Conservation (phyloP, 768 basidiomycete genomes). For the Mycena latifolia region DNA sequence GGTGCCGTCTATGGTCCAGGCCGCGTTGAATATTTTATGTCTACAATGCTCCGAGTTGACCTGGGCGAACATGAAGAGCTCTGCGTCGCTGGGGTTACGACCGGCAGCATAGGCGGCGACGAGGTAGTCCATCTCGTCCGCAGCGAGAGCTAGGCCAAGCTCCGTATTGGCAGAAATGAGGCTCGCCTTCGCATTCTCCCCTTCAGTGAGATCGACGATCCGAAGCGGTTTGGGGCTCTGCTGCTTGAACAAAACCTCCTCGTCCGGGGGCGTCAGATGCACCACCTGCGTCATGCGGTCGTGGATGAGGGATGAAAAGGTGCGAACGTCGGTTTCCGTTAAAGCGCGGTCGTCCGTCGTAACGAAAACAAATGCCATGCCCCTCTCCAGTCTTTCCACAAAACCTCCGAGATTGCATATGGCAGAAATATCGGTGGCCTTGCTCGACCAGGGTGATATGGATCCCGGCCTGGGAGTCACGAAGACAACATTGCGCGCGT, state of each 20-base stretch:
- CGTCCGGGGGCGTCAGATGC: constrained; percentile 67
- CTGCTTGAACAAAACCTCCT: constrained; percentile 69
- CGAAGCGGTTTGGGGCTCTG: constrained; percentile 76
- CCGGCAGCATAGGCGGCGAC: constrained; percentile 90
- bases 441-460: constrained; percentile 99
- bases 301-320: constrained; percentile 80
- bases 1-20: constrained; percentile 89
- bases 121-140: constrained; percentile 93
- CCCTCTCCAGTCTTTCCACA: constrained; percentile 90
- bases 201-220: constrained; percentile 70
- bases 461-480: constrained; percentile 90
- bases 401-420: constrained; percentile 85
- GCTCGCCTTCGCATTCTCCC: constrained; percentile 62
- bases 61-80: constrained; percentile 99
- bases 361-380: constrained; percentile 75
- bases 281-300: constrained; percentile 98
- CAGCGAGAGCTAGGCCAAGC: constrained; percentile 90
- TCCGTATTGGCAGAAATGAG: constrained; percentile 84
- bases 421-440: constrained; percentile 94
- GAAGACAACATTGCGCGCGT: constrained; percentile 66
- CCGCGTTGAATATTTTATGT: constrained; percentile 99
- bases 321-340: constrained; percentile 59
- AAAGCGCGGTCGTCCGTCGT: constrained; percentile 55
- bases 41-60: constrained; percentile 99
- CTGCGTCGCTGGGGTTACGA: constrained; percentile 95